Percentiles rank a stretch among this genome's conserved stretches.
phyloP scores from a whole-genome alignment of 768 basidiomycete genomes.

The Crepidotus variabilis region DNA sequence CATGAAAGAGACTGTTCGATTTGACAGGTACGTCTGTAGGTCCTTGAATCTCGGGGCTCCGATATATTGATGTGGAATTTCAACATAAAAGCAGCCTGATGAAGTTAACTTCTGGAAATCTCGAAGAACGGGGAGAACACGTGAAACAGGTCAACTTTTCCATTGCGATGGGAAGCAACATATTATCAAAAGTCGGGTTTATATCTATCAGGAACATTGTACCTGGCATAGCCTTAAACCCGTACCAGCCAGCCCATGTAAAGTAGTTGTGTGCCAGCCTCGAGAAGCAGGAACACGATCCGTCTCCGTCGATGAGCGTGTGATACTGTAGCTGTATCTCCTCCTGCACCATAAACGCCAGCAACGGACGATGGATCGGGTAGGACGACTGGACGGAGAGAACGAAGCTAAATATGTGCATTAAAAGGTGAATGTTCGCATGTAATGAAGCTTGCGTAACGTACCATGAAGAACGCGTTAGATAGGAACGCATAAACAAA shows the following conservation, averaged over 20 bases:
- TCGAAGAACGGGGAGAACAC: no score
- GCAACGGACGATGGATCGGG: slow-evolving; percentile 61
- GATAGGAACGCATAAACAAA: slow-evolving; percentile 87
- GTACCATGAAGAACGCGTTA: slow-evolving; percentile 90
- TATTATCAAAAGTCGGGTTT: background rate
- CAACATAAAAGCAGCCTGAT: no score
- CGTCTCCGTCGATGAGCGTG: slow-evolving; percentile 79
- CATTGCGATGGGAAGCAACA: background rate
- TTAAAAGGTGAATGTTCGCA: background rate
- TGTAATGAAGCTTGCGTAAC: slow-evolving; percentile 20
- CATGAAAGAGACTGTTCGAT: no score
- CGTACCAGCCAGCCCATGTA: slow-evolving; percentile 82
- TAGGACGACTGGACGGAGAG: slow-evolving; percentile 86
- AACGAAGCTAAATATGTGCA: slow-evolving; percentile 58
- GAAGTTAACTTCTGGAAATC: no score
- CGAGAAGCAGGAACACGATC: slow-evolving; percentile 85
- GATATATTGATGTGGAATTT: no score
- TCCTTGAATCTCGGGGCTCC: no score
- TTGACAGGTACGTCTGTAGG: no score
- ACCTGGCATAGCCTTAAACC: slow-evolving; percentile 1
- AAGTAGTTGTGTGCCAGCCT: slow-evolving; percentile 76
- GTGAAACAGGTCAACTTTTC: no score
- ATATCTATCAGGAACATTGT: background rate
- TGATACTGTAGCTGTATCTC: slow-evolving; percentile 54
- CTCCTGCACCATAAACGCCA: slow-evolving; percentile 34